These are phyloP conservation scores for Xylaria intraflava DNA, from an alignment of 495 filamentous ascomycete genomes.

Conservation along the genomic window DNA sequence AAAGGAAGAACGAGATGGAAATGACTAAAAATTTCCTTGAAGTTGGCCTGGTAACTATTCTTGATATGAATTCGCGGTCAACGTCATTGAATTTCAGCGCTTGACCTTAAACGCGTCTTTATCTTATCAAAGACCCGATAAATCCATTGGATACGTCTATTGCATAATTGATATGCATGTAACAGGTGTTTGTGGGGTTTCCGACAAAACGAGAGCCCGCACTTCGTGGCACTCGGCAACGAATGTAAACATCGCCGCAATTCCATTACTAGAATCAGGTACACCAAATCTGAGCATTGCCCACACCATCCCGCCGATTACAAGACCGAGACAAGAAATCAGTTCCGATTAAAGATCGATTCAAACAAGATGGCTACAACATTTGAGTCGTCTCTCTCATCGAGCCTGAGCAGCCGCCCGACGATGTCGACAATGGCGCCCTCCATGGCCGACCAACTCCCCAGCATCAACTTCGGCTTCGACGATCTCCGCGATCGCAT, in stretches of 20 bases:
- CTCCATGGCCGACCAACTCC: constrained; percentile 68
- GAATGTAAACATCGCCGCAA: constrained; percentile 24
- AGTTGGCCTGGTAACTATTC: neutral
- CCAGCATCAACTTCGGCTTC: constrained; percentile 91
- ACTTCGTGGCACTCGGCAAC: constrained; percentile 21
- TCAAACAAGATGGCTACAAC: constrained; percentile 51
- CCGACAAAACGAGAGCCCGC: too few relatives aligned
- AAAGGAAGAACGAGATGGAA: neutral
- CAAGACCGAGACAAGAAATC: neutral
- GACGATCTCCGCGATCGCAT: constrained; percentile 93
- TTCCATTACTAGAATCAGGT: neutral
- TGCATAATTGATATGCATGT: too few relatives aligned
- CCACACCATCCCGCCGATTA: constrained; percentile 5
- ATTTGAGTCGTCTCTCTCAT: constrained; percentile 73
- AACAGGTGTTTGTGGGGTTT: constrained; percentile 1
- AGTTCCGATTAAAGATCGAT: neutral
- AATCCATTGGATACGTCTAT: too few relatives aligned
- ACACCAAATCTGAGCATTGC: neutral
- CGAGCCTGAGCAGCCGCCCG: constrained; percentile 60
- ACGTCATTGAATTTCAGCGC: too few relatives aligned
- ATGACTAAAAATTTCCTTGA: neutral
- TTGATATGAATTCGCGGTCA: too few relatives aligned
- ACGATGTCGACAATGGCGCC: constrained; percentile 45
- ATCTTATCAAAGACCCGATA: constrained; percentile 13
- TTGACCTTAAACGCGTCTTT: too few relatives aligned